Conservation (phyloP, 352 stramenopile species). For the Poterioochromonas sp. region DNA sequence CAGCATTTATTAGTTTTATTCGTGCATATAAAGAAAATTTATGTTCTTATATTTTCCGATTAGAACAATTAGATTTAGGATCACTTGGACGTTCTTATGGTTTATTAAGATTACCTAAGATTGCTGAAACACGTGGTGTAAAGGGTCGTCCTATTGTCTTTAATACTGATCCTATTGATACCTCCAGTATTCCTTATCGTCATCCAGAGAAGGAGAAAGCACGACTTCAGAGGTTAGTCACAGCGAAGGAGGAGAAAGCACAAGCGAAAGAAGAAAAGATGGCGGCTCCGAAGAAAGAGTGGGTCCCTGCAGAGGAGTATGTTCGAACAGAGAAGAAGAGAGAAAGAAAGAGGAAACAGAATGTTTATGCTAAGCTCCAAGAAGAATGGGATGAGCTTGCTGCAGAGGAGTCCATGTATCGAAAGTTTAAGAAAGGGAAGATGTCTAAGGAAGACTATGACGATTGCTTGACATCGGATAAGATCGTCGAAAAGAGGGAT, state of each 20-base stretch:
- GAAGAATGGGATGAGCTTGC: constrained; percentile 99
- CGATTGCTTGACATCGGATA: background rate
- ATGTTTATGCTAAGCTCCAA: constrained; percentile 85
- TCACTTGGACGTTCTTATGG: constrained; percentile 69
- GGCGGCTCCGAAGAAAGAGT: background rate
- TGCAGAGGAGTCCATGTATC: constrained; percentile 88
- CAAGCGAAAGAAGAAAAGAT: constrained; percentile 51
- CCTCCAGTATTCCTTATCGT: constrained; percentile 73
- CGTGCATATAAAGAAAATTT: constrained; percentile 97
- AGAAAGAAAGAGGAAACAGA: constrained; percentile 83
- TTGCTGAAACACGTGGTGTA: constrained; percentile 59
- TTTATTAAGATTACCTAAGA: constrained; percentile 70
- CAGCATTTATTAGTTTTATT: constrained; percentile 96
- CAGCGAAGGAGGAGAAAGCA: constrained; percentile 58
- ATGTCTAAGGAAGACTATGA: constrained; percentile 85
- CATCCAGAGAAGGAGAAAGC: constrained; percentile 91
- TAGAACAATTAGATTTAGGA: constrained; percentile 91
- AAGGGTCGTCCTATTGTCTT: constrained; percentile 48
- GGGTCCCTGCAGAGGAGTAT: background rate
- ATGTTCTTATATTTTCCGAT: constrained; percentile 86
- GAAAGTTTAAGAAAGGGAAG: constrained; percentile 93
- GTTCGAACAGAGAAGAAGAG: constrained; percentile 29
- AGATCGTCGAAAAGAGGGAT: background rate
- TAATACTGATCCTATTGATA: constrained; percentile 42
- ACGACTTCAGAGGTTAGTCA: constrained; percentile 56